Evolutionary conservation across 179 eudicot genomes (phyloP), one percentile per base, ranked within the genome.

Genomic region (Spinacia oleracea): DNA sequence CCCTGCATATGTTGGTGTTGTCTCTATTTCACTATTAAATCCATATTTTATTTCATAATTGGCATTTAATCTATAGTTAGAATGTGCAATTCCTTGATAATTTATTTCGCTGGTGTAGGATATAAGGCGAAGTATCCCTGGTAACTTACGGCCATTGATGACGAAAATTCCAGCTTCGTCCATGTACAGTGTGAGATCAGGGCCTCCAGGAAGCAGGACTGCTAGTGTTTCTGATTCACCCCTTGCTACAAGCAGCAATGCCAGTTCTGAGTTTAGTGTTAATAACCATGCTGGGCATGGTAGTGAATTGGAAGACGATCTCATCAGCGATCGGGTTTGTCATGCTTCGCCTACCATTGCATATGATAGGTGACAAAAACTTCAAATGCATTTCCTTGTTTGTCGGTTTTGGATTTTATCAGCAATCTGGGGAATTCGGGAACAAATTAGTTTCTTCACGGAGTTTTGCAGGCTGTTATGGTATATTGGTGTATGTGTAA

Each of bases 81-180:
- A 20, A 23, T 15, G 38, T 29, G 18, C 21, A 48, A 48, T 48
- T 74, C 35, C 35, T 56, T 38, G 42, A 27, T n/a, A 62, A 15
- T 25, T 80, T 60, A 32, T 59, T 9, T 77, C 0, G 82, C 23
- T 82, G 14, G 51, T 58, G 80, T 89, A 96, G 99, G 99, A 92
- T 83, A 92, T 93, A 48, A 88, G 91, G 81, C 87, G 88, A 79
- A 93, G 88, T 64, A 83, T 91, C 76, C 86, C 87, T 6, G 92
- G 94, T 42, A 92, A 88, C 78, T 68, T 94, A 75, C 88, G 93
- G n/a, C 90, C 99, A 73, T 81, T 91, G 81, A 96, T 96, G 99
- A 89, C 93, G 56, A 96, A 96, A 84, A 89, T 96, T 81, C 99
- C 99, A 67, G 99, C 99, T 81, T 96, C 99, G 21, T 96, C 99